These are phyloP conservation scores for Vicia villosa DNA, from an alignment of 306 rosid genomes.

Conservation along the genomic window DNA sequence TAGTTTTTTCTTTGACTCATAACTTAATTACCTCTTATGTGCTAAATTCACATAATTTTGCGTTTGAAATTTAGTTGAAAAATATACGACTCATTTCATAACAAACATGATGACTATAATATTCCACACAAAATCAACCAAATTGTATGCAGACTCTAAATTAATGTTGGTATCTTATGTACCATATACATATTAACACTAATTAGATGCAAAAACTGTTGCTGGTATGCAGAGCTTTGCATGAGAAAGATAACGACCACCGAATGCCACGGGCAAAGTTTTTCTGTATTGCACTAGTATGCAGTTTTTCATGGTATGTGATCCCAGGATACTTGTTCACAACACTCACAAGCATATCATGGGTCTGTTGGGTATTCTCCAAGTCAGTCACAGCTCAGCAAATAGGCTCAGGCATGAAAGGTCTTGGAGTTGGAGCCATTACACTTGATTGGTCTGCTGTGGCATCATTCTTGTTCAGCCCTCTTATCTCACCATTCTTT, in stretches of 20 bases:
- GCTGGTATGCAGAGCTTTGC: constrained; percentile 65
- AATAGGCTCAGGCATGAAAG: constrained; percentile 79
- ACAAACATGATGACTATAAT: neutral
- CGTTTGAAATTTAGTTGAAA: neutral
- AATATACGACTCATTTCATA: constrained; percentile 11
- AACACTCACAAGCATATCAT: constrained; percentile 79
- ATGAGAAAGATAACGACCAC: constrained; percentile 65
- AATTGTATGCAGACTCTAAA: neutral
- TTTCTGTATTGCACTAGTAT: constrained; percentile 63
- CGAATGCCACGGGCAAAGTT: constrained; percentile 62
- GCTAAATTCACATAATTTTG: neutral
- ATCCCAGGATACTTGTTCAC: constrained; percentile 75
- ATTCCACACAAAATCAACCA: constrained; percentile 13
- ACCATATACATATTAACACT: neutral
- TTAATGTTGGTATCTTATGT: neutral
- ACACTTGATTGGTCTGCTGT: constrained; percentile 76
- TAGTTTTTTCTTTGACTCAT: too few relatives aligned
- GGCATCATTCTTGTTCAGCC: constrained; percentile 77
- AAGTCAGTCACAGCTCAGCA: constrained; percentile 86
- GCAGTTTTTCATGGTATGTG: constrained; percentile 75
- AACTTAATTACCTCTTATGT: neutral
- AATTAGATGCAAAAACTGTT: neutral
- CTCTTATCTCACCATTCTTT: constrained; percentile 77
- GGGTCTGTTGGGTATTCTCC: constrained; percentile 80
- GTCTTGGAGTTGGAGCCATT: constrained; percentile 76